Conservation (phyloP, 2,329 filamentous ascomycete genomes). For the Curvularia eragrostidis region DNA sequence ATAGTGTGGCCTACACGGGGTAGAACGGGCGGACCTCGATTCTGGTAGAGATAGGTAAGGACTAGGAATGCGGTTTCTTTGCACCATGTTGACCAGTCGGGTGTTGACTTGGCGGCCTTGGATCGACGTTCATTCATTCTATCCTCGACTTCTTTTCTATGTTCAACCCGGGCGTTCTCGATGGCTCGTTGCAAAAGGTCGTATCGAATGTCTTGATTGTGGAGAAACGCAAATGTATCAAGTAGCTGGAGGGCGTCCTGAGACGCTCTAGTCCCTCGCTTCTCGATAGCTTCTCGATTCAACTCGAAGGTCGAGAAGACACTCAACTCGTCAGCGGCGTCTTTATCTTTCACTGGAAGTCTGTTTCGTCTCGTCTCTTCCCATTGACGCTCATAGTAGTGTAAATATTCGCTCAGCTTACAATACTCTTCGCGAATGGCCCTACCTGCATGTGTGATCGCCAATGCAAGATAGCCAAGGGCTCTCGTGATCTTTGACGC, state of each 20-base stretch:
- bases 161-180: background rate
- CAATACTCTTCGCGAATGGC: constrained; percentile 28
- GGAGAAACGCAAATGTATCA: constrained; percentile 9
- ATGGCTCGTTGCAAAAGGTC: constrained; percentile 4
- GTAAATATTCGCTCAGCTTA: constrained; percentile 26
- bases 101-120: background rate
- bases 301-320: constrained; percentile 7
- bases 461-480: constrained; percentile 35
- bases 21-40: constrained; percentile 4
- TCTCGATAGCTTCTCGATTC: constrained; percentile 5
- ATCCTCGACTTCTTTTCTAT: background rate
- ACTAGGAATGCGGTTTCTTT: constrained; percentile 4
- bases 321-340: constrained; percentile 7
- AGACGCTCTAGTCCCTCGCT: constrained; percentile 1
- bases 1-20: background rate
- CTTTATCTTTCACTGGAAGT: constrained; percentile 4
- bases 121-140: background rate
- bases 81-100: constrained; percentile 5
- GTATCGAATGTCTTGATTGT: constrained; percentile 8
- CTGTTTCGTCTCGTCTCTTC: constrained; percentile 4
- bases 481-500: background rate
- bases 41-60: constrained; percentile 4
- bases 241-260: constrained; percentile 6
- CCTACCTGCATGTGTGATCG: constrained; percentile 32
- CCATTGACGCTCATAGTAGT: constrained; percentile 24